phyloP scores from a whole-genome alignment of 2,329 filamentous ascomycete genomes.

The Aspergillus carbonarius region DNA sequence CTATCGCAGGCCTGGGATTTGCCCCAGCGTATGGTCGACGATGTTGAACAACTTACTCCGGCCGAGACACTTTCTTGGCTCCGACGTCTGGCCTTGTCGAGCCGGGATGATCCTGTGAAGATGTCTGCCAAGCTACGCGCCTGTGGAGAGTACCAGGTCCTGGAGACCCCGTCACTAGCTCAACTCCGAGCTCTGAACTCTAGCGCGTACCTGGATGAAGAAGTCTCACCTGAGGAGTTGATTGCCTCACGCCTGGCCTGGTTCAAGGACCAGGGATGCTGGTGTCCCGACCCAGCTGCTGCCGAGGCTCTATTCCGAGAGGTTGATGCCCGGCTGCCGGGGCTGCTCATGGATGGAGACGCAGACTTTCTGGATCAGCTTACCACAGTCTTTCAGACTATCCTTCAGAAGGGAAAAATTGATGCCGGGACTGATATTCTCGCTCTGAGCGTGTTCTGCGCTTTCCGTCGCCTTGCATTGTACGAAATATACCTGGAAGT shows the following conservation, averaged over 20 bases:
- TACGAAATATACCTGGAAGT: conserved; percentile 64
- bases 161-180: conserved; percentile 33
- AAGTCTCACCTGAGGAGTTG: conserved; percentile 35
- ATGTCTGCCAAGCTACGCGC: conserved; percentile 18
- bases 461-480: conserved; percentile 55
- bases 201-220: conserved; percentile 41
- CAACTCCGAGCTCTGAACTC: conserved; percentile 41
- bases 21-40: conserved; percentile 31
- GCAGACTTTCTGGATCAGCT: conserved; percentile 36
- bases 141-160: conserved; percentile 21
- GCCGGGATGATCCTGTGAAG: conserved; percentile 5
- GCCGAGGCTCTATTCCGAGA: conserved; percentile 36
- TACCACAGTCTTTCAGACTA: conserved; percentile 34
- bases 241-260: conserved; percentile 41
- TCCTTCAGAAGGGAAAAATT: conserved; percentile 32
- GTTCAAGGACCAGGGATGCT: conserved; percentile 40
- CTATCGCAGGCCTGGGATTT: conserved; percentile 20
- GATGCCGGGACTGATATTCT: conserved; percentile 54
- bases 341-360: conserved; percentile 26
- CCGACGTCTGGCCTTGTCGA: conserved; percentile 10
- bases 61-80: conserved; percentile 27
- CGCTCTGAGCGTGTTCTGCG: conserved; percentile 57
- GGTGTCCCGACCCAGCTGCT: conserved; percentile 26
- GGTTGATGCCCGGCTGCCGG: conserved; percentile 28
- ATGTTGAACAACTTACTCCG: conserved; percentile 37